phyloP scores from a whole-genome alignment of 495 filamentous ascomycete species.

The Coniosporium apollinis region DNA sequence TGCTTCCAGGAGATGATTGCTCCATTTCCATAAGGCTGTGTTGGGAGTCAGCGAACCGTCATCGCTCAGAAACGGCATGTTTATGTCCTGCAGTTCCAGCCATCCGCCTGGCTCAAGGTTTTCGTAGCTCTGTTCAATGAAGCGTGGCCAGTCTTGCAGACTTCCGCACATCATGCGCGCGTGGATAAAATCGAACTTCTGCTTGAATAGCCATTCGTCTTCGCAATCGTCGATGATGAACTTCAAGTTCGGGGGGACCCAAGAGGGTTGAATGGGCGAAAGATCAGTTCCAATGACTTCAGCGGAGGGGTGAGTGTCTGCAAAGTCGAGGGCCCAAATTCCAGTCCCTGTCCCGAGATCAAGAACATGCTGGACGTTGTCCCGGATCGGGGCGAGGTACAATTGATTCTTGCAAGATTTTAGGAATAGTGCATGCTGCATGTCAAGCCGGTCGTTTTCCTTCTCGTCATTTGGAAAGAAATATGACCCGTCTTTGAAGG shows the following conservation, averaged over 20 bases:
- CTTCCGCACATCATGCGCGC: conserved; percentile 31
- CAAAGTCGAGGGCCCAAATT: conserved; percentile 83
- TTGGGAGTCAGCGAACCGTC: too few species aligned
- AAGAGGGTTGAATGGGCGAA: background rate
- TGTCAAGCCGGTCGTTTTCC: conserved; percentile 1
- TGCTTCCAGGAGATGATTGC: background rate
- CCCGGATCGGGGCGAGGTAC: background rate
- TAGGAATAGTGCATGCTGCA: background rate
- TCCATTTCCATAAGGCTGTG: too few species aligned
- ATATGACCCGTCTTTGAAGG: conserved; percentile 5
- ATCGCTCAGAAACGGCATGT: conserved; percentile 9
- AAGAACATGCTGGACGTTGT: conserved; percentile 29
- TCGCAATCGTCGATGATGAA: conserved; percentile 40
- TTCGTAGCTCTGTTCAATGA: conserved; percentile 27
- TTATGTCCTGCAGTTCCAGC: conserved; percentile 33
- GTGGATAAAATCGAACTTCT: conserved; percentile 38
- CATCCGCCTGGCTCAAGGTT: conserved; percentile 32
- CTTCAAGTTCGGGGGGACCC: conserved; percentile 30
- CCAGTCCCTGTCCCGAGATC: conserved; percentile 83
- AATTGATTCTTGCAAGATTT: background rate
- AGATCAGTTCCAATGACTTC: conserved; percentile 1
- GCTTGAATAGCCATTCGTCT: conserved; percentile 33
- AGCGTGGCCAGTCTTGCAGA: conserved; percentile 31
- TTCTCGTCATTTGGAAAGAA: conserved; percentile 2
- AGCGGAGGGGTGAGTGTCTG: conserved; percentile 35